Evolutionary conservation across 352 stramenopile genomes (phyloP).

Genomic region (Halophytophthora batemanensis): DNA sequence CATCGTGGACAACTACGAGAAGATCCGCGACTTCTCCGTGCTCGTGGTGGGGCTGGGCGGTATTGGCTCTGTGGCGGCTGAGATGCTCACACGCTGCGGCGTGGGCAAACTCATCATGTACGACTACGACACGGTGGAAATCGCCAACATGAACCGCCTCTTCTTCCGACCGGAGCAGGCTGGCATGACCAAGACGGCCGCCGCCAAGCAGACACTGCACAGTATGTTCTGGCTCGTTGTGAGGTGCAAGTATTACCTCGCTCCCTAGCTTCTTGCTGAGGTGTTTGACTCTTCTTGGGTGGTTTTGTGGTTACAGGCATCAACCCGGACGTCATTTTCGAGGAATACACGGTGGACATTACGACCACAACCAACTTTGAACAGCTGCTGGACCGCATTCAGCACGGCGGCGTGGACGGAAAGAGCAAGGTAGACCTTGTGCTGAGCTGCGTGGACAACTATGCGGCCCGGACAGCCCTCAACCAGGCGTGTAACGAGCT

Average conservation of each 20-base stretch:
- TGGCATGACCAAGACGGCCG: constrained; percentile 84
- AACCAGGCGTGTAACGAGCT: constrained; percentile 89
- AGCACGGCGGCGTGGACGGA: constrained; percentile 61
- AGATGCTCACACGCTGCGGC: constrained; percentile 90
- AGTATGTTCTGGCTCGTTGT: constrained; percentile 35
- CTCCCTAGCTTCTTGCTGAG: not conserved
- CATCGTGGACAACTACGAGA: constrained; percentile 88
- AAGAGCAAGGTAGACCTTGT: constrained; percentile 71
- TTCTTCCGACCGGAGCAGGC: constrained; percentile 89
- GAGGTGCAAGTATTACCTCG: not conserved
- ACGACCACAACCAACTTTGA: constrained; percentile 85
- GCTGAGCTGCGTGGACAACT: constrained; percentile 90
- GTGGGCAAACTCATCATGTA: constrained; percentile 90
- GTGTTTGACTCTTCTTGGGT: not conserved
- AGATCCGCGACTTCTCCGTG: constrained; percentile 79
- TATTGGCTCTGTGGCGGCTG: constrained; percentile 82
- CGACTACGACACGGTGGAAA: constrained; percentile 89
- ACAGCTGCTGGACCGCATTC: constrained; percentile 73
- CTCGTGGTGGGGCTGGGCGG: constrained; percentile 83
- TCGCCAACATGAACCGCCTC: constrained; percentile 91
- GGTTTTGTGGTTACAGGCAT: constrained; percentile 41
- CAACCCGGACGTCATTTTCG: constrained; percentile 87
- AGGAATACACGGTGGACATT: constrained; percentile 87
- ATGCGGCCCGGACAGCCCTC: constrained; percentile 79
- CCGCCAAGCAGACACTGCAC: constrained; percentile 83